Evolutionary conservation across 495 filamentous ascomycete genomes (phyloP).

Genomic region (Hypoxylon lienhwacheense): DNA sequence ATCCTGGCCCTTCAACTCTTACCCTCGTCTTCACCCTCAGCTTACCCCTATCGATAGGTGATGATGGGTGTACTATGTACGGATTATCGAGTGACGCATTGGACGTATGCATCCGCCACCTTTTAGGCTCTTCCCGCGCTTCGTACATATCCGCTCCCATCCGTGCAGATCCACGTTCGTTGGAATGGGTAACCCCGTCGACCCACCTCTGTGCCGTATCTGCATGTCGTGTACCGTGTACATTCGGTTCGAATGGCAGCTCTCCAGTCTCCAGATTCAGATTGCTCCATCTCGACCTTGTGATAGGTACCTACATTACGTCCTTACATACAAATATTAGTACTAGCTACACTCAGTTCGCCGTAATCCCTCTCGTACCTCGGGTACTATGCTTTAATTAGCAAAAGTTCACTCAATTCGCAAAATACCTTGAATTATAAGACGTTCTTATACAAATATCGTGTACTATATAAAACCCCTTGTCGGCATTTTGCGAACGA

Average conservation of each 20-base stretch:
- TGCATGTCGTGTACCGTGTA: constrained; percentile 21
- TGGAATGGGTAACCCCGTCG: constrained; percentile 30
- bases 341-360: neutral
- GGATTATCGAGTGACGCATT: constrained; percentile 29
- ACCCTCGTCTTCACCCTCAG: constrained; percentile 15
- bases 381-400: too few species aligned
- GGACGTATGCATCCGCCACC: constrained; percentile 34
- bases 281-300: too few species aligned
- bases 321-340: too few species aligned
- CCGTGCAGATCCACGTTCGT: constrained; percentile 38
- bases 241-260: constrained; percentile 21
- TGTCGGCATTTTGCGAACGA: too few species aligned
- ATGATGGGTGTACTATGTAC: too few species aligned
- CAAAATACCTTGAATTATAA: too few species aligned
- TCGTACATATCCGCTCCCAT: constrained; percentile 39
- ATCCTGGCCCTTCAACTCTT: too few species aligned
- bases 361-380: too few species aligned
- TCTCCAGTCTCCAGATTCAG: constrained; percentile 4
- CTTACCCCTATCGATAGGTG: constrained; percentile 28
- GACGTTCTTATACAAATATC: too few species aligned
- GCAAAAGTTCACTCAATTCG: too few species aligned
- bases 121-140: constrained; percentile 39
- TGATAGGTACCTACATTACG: too few species aligned
- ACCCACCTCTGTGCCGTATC: constrained; percentile 32
- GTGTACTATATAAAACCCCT: too few species aligned